Conservation (phyloP, 2,329 filamentous ascomycete genomes). For the Pseudopyricularia cyperi region DNA sequence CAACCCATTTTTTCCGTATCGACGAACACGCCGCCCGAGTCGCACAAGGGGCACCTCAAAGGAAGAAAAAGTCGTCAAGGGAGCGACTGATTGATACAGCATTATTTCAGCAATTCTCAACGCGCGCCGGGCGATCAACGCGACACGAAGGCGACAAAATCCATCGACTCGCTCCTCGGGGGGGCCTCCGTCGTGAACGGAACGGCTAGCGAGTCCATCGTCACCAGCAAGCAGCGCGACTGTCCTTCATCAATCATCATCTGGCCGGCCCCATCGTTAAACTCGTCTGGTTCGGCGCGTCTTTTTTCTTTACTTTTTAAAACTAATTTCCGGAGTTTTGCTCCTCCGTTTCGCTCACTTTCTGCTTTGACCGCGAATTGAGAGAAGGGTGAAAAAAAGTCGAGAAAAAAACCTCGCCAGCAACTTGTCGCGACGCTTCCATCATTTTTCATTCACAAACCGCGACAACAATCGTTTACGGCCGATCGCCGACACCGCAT, state of each 20-base stretch:
- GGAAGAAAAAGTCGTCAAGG: not conserved
- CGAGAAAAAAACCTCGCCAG: not conserved
- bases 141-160: conserved; percentile 2
- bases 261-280: not conserved
- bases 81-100: conserved; percentile 1
- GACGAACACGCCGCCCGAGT: conserved; percentile 22
- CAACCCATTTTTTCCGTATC: not conserved
- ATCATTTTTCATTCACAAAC: conserved; percentile 1
- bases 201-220: not conserved
- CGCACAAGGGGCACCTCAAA: conserved; percentile 23
- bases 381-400: not conserved
- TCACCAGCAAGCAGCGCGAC: not conserved
- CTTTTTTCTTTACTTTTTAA: not conserved
- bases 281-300: not conserved
- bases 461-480: not conserved
- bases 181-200: conserved; percentile 2
- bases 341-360: not conserved
- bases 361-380: conserved; percentile 1
- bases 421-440: not conserved
- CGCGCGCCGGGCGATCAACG: conserved; percentile 1
- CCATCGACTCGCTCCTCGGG: conserved; percentile 3
- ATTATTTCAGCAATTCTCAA: not conserved
- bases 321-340: not conserved
- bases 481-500: conserved; percentile 8
- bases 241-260: not conserved